These are phyloP conservation scores for Cadophora luteo-olivacea DNA, from an alignment of 2,329 filamentous ascomycete genomes.

Conservation along the genomic window DNA sequence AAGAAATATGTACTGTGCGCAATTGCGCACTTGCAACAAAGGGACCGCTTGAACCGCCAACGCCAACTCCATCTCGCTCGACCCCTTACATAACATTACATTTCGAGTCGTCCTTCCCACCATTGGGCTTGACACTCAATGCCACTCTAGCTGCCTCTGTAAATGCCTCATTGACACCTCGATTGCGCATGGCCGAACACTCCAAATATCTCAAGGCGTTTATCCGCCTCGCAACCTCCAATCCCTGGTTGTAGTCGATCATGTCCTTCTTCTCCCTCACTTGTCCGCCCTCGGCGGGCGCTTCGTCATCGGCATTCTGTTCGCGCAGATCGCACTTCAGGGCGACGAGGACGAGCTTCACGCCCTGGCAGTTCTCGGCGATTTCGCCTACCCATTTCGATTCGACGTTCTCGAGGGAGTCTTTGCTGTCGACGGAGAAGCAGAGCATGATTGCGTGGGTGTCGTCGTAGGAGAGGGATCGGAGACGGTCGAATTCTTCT, in stretches of 20 bases:
- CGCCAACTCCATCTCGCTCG: slow-evolving; percentile 26
- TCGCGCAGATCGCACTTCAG: slow-evolving; percentile 97
- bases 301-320: slow-evolving; percentile 68
- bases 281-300: slow-evolving; percentile 50
- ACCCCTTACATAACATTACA: slow-evolving; percentile 63
- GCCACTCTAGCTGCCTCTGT: slow-evolving; percentile 97
- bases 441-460: slow-evolving; percentile 99
- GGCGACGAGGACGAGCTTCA: slow-evolving; percentile 93
- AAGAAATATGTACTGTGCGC: slow-evolving; percentile 28
- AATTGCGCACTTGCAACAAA: slow-evolving; percentile 18
- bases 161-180: slow-evolving; percentile 97
- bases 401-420: slow-evolving; percentile 97
- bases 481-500: slow-evolving; percentile 97
- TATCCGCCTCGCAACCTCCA: slow-evolving; percentile 90
- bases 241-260: slow-evolving; percentile 90
- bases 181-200: slow-evolving; percentile 98
- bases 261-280: slow-evolving; percentile 69
- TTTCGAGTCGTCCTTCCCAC: slow-evolving; percentile 61
- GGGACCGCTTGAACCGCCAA: slow-evolving; percentile 28
- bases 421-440: slow-evolving; percentile 95
- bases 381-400: slow-evolving; percentile 99
- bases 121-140: slow-evolving; percentile 72
- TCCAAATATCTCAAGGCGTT: slow-evolving; percentile 94
- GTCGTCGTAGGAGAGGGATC: slow-evolving; percentile 94
- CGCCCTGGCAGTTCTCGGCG: slow-evolving; percentile 93